Evolutionary conservation across 2,329 filamentous ascomycete species (phyloP), one percentile per base, ranked within the genome.

Genomic region (Pestalotiopsis sp.): DNA sequence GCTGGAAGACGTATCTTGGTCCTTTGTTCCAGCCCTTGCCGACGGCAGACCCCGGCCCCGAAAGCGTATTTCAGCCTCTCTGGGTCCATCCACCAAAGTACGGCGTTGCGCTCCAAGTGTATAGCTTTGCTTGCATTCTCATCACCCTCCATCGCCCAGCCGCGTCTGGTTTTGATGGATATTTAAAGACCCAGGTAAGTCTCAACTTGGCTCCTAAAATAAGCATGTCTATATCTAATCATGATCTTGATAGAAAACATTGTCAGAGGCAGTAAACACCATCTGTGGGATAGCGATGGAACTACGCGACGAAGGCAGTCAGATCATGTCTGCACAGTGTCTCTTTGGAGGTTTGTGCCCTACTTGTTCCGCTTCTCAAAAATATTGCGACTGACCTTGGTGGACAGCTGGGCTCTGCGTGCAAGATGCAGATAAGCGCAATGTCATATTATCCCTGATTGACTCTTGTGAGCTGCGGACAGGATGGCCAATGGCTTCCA

Each of bases 131-230:
- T 0, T 80, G 83, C 11, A 85, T 89, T 58, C 77, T 89, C 0
- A 80, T 88, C 1, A 77, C 86, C 0, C 80, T 88, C 62, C 84
- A 89, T 65, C 82, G 85, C 61, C 87, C 86, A 1, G 83, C 83
- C 0, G 78, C 80, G 12, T 84, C 84, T 2, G 86, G 85, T 0
- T 82, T 85, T 61, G 78, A 83, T 17, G 85, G 85, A 12, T 87
- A 85, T 70, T 71, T 82, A 56, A 75, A 79, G 23, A 74, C 72
- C 11, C 69, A 70, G 69, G 68, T 72, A 39, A 25, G 69, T 63
- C 36, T 59, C 62, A 12, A 39, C 13, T n/a, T 14, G 17, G 0
- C 11, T 7, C 3, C 41, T 52, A 7, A n/a, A 9, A 9, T 23
- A 20, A 20, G 20, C 3, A 17, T 23, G 17, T n/a, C 17, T 52